Conservation (phyloP, 2,329 filamentous ascomycete species). For the Beauveria brongniartii region DNA sequence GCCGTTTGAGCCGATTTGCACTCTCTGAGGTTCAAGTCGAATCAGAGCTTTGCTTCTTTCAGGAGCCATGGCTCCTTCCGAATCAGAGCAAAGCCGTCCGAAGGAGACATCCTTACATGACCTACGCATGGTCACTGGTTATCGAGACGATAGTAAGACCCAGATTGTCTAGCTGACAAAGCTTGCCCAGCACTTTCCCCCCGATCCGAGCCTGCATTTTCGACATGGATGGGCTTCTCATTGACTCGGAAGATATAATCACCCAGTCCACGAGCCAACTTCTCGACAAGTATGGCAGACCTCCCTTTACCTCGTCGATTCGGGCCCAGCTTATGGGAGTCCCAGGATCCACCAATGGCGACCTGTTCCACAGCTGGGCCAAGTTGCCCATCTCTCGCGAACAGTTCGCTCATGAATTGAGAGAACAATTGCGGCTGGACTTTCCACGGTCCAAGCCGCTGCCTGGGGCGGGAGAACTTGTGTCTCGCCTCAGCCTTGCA, state of each 20-base stretch:
- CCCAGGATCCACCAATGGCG: conserved; percentile 37
- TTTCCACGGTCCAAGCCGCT: conserved; percentile 44
- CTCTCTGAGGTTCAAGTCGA: neutral
- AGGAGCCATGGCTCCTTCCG: neutral
- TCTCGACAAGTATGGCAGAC: conserved; percentile 51
- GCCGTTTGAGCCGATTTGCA: neutral
- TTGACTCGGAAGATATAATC: conserved; percentile 65
- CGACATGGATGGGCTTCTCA: conserved; percentile 66
- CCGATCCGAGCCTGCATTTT: conserved; percentile 53
- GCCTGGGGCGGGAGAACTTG: conserved; percentile 51
- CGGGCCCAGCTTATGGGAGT: conserved; percentile 64
- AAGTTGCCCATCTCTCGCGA: conserved; percentile 53
- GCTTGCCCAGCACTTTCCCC: neutral
- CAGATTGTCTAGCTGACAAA: neutral
- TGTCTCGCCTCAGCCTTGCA: conserved; percentile 33
- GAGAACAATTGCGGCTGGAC: conserved; percentile 18
- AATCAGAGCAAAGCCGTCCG: neutral
- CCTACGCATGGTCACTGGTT: neutral
- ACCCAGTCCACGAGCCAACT: conserved; percentile 55
- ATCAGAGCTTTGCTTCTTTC: neutral
- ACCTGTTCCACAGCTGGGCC: conserved; percentile 61
- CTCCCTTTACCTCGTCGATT: conserved; percentile 54
- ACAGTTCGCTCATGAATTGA: conserved; percentile 24
- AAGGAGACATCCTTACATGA: neutral
- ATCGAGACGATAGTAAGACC: neutral